phyloP scores from a whole-genome alignment of 257 asterid genomes.

The Primulina tabacum region DNA sequence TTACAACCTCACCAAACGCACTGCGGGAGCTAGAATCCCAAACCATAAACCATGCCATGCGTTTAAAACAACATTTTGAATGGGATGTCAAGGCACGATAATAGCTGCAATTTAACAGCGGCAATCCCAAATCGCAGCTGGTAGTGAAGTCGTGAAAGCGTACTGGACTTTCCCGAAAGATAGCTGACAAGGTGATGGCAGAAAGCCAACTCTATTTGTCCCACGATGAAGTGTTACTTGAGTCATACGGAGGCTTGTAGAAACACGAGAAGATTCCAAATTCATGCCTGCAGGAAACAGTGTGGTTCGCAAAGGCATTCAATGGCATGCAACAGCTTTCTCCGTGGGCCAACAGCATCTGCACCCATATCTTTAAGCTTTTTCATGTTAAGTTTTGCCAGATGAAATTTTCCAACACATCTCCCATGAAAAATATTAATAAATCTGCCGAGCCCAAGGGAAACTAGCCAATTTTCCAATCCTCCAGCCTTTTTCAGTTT shows the following conservation, averaged over 20 bases:
- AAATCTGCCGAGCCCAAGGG: slow-evolving; percentile 70
- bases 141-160: neutral
- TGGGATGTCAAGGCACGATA: too few relatives aligned
- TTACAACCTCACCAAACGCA: too few relatives aligned
- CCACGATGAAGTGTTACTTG: neutral
- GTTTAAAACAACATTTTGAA: too few relatives aligned
- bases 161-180: neutral
- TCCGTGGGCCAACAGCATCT: slow-evolving; percentile 81
- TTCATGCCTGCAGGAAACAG: slow-evolving; percentile 52
- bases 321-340: slow-evolving; percentile 90
- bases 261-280: slow-evolving; percentile 1
- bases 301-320: slow-evolving; percentile 88
- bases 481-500: slow-evolving; percentile 80
- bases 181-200: neutral
- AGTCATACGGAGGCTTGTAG: neutral
- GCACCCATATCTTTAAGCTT: slow-evolving; percentile 92
- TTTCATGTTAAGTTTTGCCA: slow-evolving; percentile 72
- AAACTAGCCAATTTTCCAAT: slow-evolving; percentile 73
- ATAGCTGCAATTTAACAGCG: too few relatives aligned
- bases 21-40: too few relatives aligned
- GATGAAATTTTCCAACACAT: slow-evolving; percentile 58
- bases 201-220: neutral
- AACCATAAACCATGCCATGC: too few relatives aligned
- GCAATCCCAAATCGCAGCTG: neutral
- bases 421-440: slow-evolving; percentile 53